These are phyloP conservation scores for Colletotrichum melonis DNA, from an alignment of 2,329 filamentous ascomycete species.

Conservation along the genomic window DNA sequence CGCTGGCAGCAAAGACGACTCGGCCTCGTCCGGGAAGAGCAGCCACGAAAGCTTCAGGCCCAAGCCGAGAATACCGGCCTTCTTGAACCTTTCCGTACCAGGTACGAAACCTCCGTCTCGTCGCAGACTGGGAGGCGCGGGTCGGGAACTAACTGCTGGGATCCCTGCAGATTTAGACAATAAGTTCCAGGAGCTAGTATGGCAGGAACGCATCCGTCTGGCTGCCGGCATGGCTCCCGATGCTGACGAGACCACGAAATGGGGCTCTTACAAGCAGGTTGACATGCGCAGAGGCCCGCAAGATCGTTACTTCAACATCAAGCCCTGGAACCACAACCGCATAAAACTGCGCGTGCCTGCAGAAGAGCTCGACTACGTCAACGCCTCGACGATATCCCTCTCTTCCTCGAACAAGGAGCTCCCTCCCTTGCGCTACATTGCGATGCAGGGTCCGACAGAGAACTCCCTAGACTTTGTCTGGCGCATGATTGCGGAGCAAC, in stretches of 20 bases:
- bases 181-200: conserved; percentile 65
- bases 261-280: conserved; percentile 48
- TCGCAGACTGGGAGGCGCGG: conserved; percentile 17
- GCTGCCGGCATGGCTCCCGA: conserved; percentile 53
- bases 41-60: conserved; percentile 5
- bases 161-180: conserved; percentile 28
- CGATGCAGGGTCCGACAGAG: conserved; percentile 89
- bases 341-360: conserved; percentile 83
- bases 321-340: conserved; percentile 89
- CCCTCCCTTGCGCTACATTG: conserved; percentile 77
- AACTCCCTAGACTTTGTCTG: conserved; percentile 85
- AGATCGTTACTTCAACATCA: conserved; percentile 91
- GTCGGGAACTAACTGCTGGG: conserved; percentile 24
- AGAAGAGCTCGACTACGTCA: conserved; percentile 81
- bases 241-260: conserved; percentile 44
- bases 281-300: conserved; percentile 53
- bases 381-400: conserved; percentile 78
- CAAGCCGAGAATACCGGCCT: conserved; percentile 49
- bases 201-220: conserved; percentile 63
- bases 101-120: conserved; percentile 43
- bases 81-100: conserved; percentile 50
- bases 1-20: conserved; percentile 25
- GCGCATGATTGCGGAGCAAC: conserved; percentile 93
- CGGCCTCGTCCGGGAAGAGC: conserved; percentile 2
- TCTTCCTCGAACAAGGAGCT: conserved; percentile 50